phyloP scores from a whole-genome alignment of 2,329 filamentous ascomycete genomes.

The Rugonectria rugulosa region DNA sequence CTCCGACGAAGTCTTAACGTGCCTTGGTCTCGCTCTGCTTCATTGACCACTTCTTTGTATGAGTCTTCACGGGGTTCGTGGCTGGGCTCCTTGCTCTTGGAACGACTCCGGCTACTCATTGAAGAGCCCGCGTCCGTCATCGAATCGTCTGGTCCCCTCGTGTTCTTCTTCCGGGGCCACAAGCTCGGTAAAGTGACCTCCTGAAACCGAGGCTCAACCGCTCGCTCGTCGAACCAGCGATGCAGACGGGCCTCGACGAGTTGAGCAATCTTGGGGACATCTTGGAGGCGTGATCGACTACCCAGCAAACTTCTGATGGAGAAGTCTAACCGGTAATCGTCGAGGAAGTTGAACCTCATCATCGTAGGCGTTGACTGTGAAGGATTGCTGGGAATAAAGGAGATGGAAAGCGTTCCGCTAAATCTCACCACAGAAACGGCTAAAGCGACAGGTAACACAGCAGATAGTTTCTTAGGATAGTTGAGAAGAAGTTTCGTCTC shows the following conservation, averaged over 20 bases:
- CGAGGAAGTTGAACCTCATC: conserved; percentile 92
- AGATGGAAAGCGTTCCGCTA: conserved; percentile 91
- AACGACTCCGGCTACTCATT: conserved; percentile 58
- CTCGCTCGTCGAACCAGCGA: conserved; percentile 87
- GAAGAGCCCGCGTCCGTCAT: conserved; percentile 56
- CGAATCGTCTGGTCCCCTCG: conserved; percentile 72
- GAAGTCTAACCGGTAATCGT: conserved; percentile 86
- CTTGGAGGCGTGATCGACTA: conserved; percentile 79
- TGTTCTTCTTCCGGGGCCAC: conserved; percentile 87
- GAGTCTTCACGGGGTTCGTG: conserved; percentile 61
- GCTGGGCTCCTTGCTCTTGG: conserved; percentile 61
- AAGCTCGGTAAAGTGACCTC: conserved; percentile 83
- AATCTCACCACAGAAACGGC: conserved; percentile 93
- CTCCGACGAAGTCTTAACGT: conserved; percentile 51
- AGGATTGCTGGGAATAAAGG: conserved; percentile 82
- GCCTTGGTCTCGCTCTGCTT: conserved; percentile 49
- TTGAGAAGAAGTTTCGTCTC: conserved; percentile 95
- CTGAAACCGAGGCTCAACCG: conserved; percentile 85
- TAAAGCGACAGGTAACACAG: conserved; percentile 89
- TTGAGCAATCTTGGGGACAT: conserved; percentile 89
- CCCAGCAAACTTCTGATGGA: conserved; percentile 82
- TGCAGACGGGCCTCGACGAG: conserved; percentile 81
- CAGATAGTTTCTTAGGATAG: conserved; percentile 88
- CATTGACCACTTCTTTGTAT: conserved; percentile 55
- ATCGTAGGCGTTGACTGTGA: conserved; percentile 79